Evolutionary conservation across 2,329 filamentous ascomycete genomes (phyloP).

Genomic region (Verticillium nonalfalfae): DNA sequence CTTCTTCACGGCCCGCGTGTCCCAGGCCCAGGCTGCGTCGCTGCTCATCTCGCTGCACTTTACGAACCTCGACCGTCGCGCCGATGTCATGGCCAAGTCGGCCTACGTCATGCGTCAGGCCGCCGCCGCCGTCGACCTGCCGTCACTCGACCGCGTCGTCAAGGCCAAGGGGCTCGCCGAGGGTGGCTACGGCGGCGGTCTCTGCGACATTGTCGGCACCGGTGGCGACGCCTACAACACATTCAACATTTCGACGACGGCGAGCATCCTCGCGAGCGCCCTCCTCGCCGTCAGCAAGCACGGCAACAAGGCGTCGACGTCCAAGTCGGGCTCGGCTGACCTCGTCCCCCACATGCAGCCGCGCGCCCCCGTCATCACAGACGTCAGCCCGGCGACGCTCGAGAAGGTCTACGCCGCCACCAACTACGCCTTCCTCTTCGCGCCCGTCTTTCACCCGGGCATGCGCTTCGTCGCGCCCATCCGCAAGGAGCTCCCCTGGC

Average conservation of each 20-base stretch:
- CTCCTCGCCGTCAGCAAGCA: slow-evolving; percentile 87
- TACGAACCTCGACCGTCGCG: slow-evolving; percentile 74
- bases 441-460: slow-evolving; percentile 91
- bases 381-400: slow-evolving; percentile 67
- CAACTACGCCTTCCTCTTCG: slow-evolving; percentile 95
- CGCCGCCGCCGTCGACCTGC: slow-evolving; percentile 63
- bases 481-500: slow-evolving; percentile 81
- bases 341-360: slow-evolving; percentile 72
- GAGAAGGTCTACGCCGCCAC: slow-evolving; percentile 66
- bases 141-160: slow-evolving; percentile 55
- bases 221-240: slow-evolving; percentile 96
- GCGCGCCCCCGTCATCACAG: slow-evolving; percentile 64
- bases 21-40: slow-evolving; percentile 81
- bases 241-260: slow-evolving; percentile 95
- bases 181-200: slow-evolving; percentile 72
- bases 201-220: slow-evolving; percentile 96
- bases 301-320: slow-evolving; percentile 92
- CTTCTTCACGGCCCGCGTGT: slow-evolving; percentile 86
- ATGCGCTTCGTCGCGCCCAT: slow-evolving; percentile 86
- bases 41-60: slow-evolving; percentile 90
- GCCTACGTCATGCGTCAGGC: slow-evolving; percentile 79
- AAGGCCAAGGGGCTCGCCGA: slow-evolving; percentile 54
- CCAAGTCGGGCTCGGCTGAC: slow-evolving; percentile 91
- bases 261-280: slow-evolving; percentile 85
- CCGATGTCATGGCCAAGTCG: slow-evolving; percentile 81